Percentiles rank a stretch among this genome's conserved stretches.
Evolutionary conservation across 805 yeast species (phyloP).

Genomic region (Candida ipomoeae): DNA sequence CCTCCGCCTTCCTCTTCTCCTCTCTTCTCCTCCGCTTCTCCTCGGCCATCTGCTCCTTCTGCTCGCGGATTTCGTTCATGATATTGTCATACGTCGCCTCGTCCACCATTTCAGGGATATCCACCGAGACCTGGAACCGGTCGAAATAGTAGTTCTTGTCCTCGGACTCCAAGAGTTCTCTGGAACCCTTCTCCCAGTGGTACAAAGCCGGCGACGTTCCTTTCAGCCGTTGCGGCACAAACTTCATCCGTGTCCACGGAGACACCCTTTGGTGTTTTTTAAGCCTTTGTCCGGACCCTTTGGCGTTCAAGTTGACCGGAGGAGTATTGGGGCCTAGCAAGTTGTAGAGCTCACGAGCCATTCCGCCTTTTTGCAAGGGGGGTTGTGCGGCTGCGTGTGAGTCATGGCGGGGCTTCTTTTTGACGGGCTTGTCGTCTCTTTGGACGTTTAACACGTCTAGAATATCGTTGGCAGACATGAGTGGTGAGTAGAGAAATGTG

Average conservation of each 20-base stretch:
- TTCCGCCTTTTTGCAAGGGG: conserved; percentile 47
- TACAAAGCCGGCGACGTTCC: conserved; percentile 46
- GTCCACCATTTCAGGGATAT: conserved; percentile 62
- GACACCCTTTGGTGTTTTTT: conserved; percentile 65
- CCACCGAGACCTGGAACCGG: conserved; percentile 64
- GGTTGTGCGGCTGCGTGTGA: conserved; percentile 4
- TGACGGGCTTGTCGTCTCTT: conserved; percentile 42
- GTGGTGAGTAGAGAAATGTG: background rate
- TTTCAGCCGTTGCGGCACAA: conserved; percentile 47
- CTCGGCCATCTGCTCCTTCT: conserved; percentile 11
- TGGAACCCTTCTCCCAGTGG: conserved; percentile 87
- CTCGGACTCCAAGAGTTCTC: conserved; percentile 37
- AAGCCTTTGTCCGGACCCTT: conserved; percentile 43
- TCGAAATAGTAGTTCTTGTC: conserved; percentile 60
- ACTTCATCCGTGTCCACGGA: conserved; percentile 75
- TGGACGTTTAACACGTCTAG: conserved; percentile 74
- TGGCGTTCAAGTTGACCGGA: conserved; percentile 46
- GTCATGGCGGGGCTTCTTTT: conserved; percentile 35
- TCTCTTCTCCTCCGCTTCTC: conserved; percentile 8
- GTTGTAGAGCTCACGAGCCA: conserved; percentile 85
- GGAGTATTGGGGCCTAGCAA: conserved; percentile 91
- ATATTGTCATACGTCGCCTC: conserved; percentile 55
- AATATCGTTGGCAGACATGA: conserved; percentile 48
- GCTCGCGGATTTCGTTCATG: conserved; percentile 40
- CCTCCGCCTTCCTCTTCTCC: conserved; percentile 2